A percentile compares a stretch with the other conserved stretches of the same genome.
Conservation (phyloP, 441 rosid species). For the Erodium trifolium region DNA sequence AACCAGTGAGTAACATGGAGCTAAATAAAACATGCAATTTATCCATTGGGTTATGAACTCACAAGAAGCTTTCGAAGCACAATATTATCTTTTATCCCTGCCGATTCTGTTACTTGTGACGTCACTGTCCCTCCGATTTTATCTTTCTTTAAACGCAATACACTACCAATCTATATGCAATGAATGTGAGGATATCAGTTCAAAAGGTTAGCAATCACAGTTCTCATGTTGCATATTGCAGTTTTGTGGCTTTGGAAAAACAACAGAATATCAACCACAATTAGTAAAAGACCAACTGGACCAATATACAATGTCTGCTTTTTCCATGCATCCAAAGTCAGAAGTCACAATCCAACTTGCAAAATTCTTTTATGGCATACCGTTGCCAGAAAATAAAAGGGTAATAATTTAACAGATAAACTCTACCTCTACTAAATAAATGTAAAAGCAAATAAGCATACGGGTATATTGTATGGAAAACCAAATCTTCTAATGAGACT, state of each 20-base stretch:
- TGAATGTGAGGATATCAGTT: not conserved
- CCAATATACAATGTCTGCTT: not conserved
- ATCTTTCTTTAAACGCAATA: not conserved
- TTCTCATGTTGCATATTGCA: not conserved
- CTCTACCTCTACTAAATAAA: not conserved
- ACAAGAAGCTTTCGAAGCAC: slow-evolving; percentile 27
- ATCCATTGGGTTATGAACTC: slow-evolving; percentile 11
- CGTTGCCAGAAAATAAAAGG: too few species aligned
- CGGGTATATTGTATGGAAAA: not conserved
- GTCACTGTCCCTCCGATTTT: not conserved
- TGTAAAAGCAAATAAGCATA: not conserved
- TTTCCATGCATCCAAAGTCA: not conserved
- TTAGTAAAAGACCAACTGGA: not conserved
- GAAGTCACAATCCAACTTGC: not conserved
- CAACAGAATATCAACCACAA: not conserved
- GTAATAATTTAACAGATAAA: too few species aligned
- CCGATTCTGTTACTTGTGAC: not conserved
- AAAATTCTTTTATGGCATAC: not conserved
- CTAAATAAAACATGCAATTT: not conserved
- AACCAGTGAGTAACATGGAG: not conserved
- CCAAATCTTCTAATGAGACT: not conserved
- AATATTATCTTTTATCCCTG: slow-evolving; percentile 10
- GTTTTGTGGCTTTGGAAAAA: not conserved
- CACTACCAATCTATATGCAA: not conserved
- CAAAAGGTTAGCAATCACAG: too few species aligned